phyloP scores from a whole-genome alignment of 495 filamentous ascomycete genomes.

The Daldinia loculata region DNA sequence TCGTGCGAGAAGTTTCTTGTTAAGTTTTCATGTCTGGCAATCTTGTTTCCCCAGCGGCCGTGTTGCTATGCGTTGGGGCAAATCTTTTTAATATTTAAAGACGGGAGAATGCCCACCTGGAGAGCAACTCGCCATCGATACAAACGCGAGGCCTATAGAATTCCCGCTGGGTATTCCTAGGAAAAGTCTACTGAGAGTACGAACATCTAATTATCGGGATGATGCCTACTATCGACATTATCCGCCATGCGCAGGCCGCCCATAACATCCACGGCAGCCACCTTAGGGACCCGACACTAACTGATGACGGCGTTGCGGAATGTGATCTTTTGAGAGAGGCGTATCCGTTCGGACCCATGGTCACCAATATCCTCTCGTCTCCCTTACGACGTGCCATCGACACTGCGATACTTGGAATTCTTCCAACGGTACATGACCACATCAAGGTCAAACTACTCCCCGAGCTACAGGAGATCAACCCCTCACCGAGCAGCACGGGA shows the following conservation, averaged over 20 bases:
- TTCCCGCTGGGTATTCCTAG: neutral
- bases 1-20: neutral
- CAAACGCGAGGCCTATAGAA: neutral
- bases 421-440: slow-evolving; percentile 30
- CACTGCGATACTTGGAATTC: slow-evolving; percentile 71
- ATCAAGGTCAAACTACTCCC: slow-evolving; percentile 21
- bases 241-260: slow-evolving; percentile 60
- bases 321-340: slow-evolving; percentile 60
- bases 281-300: slow-evolving; percentile 71
- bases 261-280: slow-evolving; percentile 73
- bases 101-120: neutral
- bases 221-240: slow-evolving; percentile 56
- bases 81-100: neutral
- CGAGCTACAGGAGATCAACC: slow-evolving; percentile 62
- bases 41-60: neutral
- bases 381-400: slow-evolving; percentile 77
- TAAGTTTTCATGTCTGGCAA: neutral
- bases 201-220: slow-evolving; percentile 21
- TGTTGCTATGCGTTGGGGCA: neutral
- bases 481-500: slow-evolving; percentile 76
- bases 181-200: neutral
- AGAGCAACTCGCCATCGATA: neutral
- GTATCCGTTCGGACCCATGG: slow-evolving; percentile 64
- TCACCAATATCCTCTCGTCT: slow-evolving; percentile 72
- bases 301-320: slow-evolving; percentile 70